Evolutionary conservation across 768 basidiomycete species (phyloP), one percentile per base, ranked within the genome.

Genomic region (Fomitopsis serialis): DNA sequence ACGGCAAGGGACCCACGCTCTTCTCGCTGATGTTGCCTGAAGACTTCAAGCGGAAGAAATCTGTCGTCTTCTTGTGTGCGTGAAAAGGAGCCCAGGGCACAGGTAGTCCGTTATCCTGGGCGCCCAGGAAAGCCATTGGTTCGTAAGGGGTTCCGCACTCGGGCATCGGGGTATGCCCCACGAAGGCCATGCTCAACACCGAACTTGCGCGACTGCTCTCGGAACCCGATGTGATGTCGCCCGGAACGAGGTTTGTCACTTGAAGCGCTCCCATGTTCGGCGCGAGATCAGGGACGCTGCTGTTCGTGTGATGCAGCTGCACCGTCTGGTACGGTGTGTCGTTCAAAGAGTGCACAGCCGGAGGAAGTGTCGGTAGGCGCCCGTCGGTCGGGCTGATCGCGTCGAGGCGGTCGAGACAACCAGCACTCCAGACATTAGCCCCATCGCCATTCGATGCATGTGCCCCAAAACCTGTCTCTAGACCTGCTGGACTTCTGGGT

Each of bases 161-260:
- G 2, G 48, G 44, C 9, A 50, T 44, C 29, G 42, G 55, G 34
- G 43, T 58, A 42, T 42, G 55, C 45, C 43, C 62, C 42, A 50
- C 66, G 58, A 58, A 62, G 6, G 19, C 37, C 19, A 54, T 21
- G 19, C 55, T 55, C 52, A 57, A 65, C 29, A 37, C 62, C 3
- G 65, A 64, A 37, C 54, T 59, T 9, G 64, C 53, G 3, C 65
- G 58, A 43, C 55, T 68, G 35, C 57, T 64, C 54, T 42, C 53
- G 56, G 46, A 68, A 46, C 66, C 70, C 56, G 24, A 67, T 17
- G 53, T 63, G 43, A 70, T 50, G 47, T 81, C 79, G 6, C 76
- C 80, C 8, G 78, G 75, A 1, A 70, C 62, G 49, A 74, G 66
- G 59, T 82, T 82, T 24, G 77, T 68, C 45, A 82, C 73, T 44